Evolutionary conservation across 108 stramenopile species (phyloP), one percentile per base, ranked within the genome.

Genomic region (Pseudonitzschia multistriata): DNA sequence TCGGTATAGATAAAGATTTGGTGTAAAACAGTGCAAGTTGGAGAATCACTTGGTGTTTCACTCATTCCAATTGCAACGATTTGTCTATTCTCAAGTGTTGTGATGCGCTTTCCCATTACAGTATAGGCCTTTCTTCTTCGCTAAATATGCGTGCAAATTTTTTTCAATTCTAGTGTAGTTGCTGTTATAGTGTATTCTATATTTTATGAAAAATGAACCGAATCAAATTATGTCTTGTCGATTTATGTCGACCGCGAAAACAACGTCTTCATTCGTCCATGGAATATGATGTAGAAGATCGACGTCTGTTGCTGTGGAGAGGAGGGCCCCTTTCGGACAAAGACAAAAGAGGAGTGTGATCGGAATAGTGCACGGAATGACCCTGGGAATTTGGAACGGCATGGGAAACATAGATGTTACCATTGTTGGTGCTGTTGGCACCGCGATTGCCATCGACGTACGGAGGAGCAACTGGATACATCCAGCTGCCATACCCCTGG

Each of bases 1-100:
- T 78, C 76, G 8, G 78, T 85, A 39, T 92, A 88, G 77, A 59
- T 17, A 17, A 10, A 2, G 8, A 17, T 10, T 45, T 1, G 11
- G n/a, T n/a, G n/a, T n/a, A n/a, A n/a, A n/a, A n/a, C n/a, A n/a
- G n/a, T n/a, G 17, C 17, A 22, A 19, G 15, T 22, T 57, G 17
- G 55, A 15, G 17, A 57, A 57, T 11, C 31, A 19, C 14, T 3
- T 27, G 25, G 28, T 13, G 13, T 5, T 13, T 10, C 21, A 55
- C 24, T 31, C 21, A 7, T 55, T 28, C 19, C 11, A 8, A 31
- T 24, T 13, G 54, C 54, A 53, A 22, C 54, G 19, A 55, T 30
- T 45, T 17, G 8, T 37, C 8, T 37, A 7, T 37, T 37, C 37
- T 37, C 8, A n/a, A n/a, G n/a, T n/a, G n/a, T 52, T 19, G 8